Conservation (phyloP, 345 rosid species). For the Iberis pinnata region DNA sequence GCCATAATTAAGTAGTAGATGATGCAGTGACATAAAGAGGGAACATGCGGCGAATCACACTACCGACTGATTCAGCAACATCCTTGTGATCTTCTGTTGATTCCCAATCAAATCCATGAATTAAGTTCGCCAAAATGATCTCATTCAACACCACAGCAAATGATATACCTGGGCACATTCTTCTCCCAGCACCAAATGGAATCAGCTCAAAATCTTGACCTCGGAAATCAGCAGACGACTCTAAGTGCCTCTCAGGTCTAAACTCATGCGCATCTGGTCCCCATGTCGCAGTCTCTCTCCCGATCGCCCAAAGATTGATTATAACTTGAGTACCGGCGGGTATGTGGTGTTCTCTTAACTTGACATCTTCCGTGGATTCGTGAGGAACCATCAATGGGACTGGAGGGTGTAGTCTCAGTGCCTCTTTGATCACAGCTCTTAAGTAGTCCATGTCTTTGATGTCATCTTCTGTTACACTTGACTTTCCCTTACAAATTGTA, state of each 20-base stretch:
- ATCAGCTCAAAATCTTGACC: conserved; percentile 35
- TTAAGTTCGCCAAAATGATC: conserved; percentile 24
- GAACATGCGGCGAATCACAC: conserved; percentile 19
- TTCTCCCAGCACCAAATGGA: conserved; percentile 34
- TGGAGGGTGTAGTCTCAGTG: too few species aligned
- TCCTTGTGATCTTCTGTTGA: conserved; percentile 1
- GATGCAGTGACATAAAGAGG: conserved; percentile 24
- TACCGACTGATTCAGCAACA: conserved; percentile 19
- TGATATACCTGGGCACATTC: conserved; percentile 28
- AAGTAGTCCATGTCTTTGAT: too few species aligned
- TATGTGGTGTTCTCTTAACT: too few species aligned
- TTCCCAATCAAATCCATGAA: conserved; percentile 32
- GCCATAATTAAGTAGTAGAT: conserved; percentile 10
- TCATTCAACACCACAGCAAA: conserved; percentile 30
- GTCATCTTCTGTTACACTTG: too few species aligned
- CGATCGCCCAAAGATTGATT: neutral
- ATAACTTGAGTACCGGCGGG: too few species aligned
- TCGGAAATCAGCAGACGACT: conserved; percentile 17
- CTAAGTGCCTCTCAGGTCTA: conserved; percentile 34
- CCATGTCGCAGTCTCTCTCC: conserved; percentile 30
- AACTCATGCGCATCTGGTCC: conserved; percentile 29
- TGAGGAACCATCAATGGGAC: too few species aligned
- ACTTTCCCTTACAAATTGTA: too few species aligned
- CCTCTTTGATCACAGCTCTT: too few species aligned
- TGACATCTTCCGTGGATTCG: too few species aligned